Conservation (phyloP, 169 alveolate genomes). For the Cryptosporidium muris region DNA sequence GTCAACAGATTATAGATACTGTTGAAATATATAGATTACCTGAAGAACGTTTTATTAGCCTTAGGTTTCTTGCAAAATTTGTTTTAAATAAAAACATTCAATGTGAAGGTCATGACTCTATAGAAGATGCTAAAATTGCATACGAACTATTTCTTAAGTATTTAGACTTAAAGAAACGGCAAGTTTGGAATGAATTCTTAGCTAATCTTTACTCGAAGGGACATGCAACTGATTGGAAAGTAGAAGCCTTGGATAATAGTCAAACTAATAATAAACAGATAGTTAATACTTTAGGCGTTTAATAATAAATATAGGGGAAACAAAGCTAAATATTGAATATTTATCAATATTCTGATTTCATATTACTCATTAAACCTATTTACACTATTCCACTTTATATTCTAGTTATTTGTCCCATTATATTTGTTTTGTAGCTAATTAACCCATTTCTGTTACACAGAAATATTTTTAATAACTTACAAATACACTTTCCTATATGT, state of each 20-base stretch:
- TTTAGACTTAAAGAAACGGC: conserved; percentile 6
- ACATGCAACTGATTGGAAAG: conserved; percentile 47
- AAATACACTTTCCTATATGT: too few species aligned
- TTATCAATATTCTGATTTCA: too few species aligned
- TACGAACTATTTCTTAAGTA: conserved; percentile 73
- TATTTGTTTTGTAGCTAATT: too few species aligned
- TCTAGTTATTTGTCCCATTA: too few species aligned
- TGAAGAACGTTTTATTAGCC: conserved; percentile 80
- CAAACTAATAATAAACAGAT: too few species aligned
- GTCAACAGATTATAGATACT: conserved; percentile 78
- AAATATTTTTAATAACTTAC: too few species aligned
- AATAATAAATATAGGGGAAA: too few species aligned
- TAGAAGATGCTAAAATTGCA: conserved; percentile 84
- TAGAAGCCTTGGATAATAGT: conserved; percentile 16
- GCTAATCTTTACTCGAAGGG: conserved; percentile 35
- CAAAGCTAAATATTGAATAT: too few species aligned
- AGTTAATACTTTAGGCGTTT: too few species aligned
- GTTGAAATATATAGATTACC: conserved; percentile 82
- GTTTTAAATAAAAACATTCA: conserved; percentile 77
- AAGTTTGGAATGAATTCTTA: conserved; percentile 34
- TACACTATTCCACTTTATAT: too few species aligned
- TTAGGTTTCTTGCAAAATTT: conserved; percentile 80
- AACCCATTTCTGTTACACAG: too few species aligned
- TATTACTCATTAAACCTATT: too few species aligned
- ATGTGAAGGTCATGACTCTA: conserved; percentile 80